Percentiles rank a stretch among this genome's conserved stretches.
Conservation (phyloP, 495 filamentous ascomycete genomes). For the Penicillium fimorum region DNA sequence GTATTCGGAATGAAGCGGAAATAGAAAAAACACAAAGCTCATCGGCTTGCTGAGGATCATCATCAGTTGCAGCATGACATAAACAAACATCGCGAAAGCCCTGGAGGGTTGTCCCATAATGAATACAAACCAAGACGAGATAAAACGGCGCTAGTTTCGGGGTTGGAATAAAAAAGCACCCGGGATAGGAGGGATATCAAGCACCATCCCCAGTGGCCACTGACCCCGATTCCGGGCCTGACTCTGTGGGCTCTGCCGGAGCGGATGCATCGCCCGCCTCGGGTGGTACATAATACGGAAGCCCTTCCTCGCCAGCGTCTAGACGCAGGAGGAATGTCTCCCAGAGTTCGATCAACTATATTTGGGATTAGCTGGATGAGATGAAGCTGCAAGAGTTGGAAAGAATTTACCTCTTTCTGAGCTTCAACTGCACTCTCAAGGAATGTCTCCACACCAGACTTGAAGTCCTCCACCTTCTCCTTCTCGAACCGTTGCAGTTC, state of each 20-base stretch:
- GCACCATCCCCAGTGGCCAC: slow-evolving; percentile 18
- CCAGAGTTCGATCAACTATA: slow-evolving; percentile 94
- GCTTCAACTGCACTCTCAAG: slow-evolving; percentile 94
- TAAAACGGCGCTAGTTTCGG: neutral
- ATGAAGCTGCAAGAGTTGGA: neutral
- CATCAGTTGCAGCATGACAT: slow-evolving; percentile 9
- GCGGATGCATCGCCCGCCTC: slow-evolving; percentile 18
- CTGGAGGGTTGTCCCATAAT: neutral
- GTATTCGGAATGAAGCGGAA: slow-evolving; percentile 18
- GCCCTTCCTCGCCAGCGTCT: slow-evolving; percentile 86
- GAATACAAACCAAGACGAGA: slow-evolving; percentile 3
- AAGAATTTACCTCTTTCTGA: slow-evolving; percentile 83
- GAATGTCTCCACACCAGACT: slow-evolving; percentile 95
- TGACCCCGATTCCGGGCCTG: slow-evolving; percentile 29
- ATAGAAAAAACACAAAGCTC: slow-evolving; percentile 4
- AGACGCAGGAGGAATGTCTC: slow-evolving; percentile 96
- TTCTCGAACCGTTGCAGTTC: slow-evolving; percentile 93
- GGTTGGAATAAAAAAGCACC: slow-evolving; percentile 10
- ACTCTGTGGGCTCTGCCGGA: slow-evolving; percentile 23
- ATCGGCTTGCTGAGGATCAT: slow-evolving; percentile 16
- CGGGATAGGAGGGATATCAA: slow-evolving; percentile 1
- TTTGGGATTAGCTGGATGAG: slow-evolving; percentile 21
- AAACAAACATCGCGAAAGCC: neutral
- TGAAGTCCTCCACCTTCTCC: slow-evolving; percentile 99
- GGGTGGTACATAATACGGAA: slow-evolving; percentile 67